phyloP scores from a whole-genome alignment of 768 basidiomycete species.

The Hygrocybe punicea region DNA sequence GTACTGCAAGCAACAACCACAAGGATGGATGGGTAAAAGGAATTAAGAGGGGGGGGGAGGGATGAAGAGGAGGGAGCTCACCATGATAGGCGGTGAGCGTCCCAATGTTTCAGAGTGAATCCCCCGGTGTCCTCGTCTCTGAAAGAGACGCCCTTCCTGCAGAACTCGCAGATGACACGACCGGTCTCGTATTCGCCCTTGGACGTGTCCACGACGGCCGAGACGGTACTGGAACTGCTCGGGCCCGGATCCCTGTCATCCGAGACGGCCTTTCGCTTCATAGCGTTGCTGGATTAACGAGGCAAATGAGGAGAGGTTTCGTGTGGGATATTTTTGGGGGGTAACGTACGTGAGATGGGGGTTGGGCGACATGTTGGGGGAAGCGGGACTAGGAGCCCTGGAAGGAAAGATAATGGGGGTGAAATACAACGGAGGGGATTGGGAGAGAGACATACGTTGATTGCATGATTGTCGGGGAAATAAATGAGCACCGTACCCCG shows the following conservation, averaged over 20 bases:
- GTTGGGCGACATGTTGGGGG: neutral
- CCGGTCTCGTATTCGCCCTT: constrained; percentile 61
- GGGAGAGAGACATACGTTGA: neutral
- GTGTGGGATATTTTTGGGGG: neutral
- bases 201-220: neutral
- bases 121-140: constrained; percentile 59
- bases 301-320: neutral
- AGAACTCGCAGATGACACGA: constrained; percentile 62
- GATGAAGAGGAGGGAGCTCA: constrained; percentile 19
- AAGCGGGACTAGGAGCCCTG: neutral
- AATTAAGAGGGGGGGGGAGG: constrained; percentile 1
- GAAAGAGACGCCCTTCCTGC: constrained; percentile 60
- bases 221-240: neutral
- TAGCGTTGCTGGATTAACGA: neutral
- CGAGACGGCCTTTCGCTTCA: neutral
- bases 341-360: neutral
- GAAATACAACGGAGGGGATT: neutral
- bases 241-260: neutral
- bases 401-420: neutral
- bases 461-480: neutral
- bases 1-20: neutral
- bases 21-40: neutral
- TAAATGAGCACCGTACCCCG: neutral
- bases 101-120: constrained; percentile 70
- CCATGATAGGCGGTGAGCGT: constrained; percentile 61